phyloP scores from a whole-genome alignment of 2,329 filamentous ascomycete genomes.

The Epicoccum nigrum region DNA sequence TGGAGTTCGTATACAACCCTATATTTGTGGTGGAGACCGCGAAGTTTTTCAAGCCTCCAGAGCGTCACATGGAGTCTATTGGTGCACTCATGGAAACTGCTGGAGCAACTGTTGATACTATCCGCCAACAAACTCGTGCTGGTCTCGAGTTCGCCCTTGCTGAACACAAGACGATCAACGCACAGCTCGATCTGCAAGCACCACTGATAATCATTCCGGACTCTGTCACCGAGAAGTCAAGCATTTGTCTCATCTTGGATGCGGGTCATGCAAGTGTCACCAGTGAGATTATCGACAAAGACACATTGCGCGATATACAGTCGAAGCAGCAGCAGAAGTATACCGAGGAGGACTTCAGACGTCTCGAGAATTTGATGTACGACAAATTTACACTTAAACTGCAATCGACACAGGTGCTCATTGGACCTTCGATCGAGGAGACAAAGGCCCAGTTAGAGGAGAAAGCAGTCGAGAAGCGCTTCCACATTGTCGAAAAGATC shows the following conservation, averaged over 20 bases:
- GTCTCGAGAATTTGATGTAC: slow-evolving; percentile 93
- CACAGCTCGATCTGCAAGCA: slow-evolving; percentile 91
- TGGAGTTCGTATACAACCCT: slow-evolving; percentile 98
- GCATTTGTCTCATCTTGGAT: slow-evolving; percentile 91
- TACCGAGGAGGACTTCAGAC: slow-evolving; percentile 85
- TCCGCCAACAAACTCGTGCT: slow-evolving; percentile 93
- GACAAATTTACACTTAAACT: slow-evolving; percentile 95
- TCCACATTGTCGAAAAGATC: slow-evolving; percentile 95
- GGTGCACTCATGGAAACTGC: slow-evolving; percentile 93
- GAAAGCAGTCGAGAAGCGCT: slow-evolving; percentile 69
- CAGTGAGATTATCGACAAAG: slow-evolving; percentile 90
- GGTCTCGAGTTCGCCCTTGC: slow-evolving; percentile 95
- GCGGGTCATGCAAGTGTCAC: slow-evolving; percentile 94
- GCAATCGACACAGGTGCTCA: slow-evolving; percentile 91
- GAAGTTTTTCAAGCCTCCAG: slow-evolving; percentile 95
- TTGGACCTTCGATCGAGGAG: slow-evolving; percentile 89
- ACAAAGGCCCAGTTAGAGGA: slow-evolving; percentile 81
- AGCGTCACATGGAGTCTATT: slow-evolving; percentile 98
- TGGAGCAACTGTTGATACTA: slow-evolving; percentile 91
- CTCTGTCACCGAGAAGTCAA: slow-evolving; percentile 79
- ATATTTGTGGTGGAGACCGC: slow-evolving; percentile 88
- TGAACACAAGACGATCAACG: slow-evolving; percentile 98
- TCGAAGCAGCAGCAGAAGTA: slow-evolving; percentile 87
- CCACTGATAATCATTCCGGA: slow-evolving; percentile 96
- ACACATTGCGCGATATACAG: slow-evolving; percentile 88